These are phyloP conservation scores for Claviceps purpurea DNA, from an alignment of 2,329 filamentous ascomycete species.

Conservation along the genomic window DNA sequence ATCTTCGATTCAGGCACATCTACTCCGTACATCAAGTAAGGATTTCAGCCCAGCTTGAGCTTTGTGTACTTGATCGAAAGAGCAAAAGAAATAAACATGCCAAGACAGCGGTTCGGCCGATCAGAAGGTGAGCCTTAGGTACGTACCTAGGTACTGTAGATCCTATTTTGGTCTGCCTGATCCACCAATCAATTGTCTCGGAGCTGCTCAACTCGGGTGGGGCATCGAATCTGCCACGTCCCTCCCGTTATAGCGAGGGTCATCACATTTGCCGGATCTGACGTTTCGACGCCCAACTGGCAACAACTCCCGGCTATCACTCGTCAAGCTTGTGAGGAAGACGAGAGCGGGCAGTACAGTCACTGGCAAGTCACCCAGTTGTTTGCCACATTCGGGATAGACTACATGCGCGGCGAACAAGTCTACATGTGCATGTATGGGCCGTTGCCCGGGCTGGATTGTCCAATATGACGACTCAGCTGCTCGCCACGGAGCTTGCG, in stretches of 20 bases:
- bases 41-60: too few relatives aligned
- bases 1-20: too few relatives aligned
- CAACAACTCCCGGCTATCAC: neutral
- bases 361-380: too few relatives aligned
- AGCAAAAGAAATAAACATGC: neutral
- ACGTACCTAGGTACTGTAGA: too few relatives aligned
- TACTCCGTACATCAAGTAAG: too few relatives aligned
- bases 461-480: constrained; percentile 73
- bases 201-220: neutral
- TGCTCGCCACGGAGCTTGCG: constrained; percentile 74
- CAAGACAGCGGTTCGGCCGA: neutral
- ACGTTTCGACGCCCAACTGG: neutral
- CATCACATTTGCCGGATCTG: neutral
- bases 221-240: constrained; percentile 4
- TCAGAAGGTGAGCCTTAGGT: neutral
- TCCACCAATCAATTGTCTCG: neutral
- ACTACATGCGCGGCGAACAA: constrained; percentile 15
- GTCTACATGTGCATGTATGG: constrained; percentile 13
- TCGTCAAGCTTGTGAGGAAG: neutral
- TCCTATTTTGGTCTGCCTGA: neutral
- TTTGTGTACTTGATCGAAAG: too few relatives aligned
- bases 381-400: neutral
- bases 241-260: neutral
- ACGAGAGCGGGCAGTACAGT: too few relatives aligned
- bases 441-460: constrained; percentile 10